A percentile compares a stretch with the other conserved stretches of the same genome.
Evolutionary conservation across 2,329 filamentous ascomycete genomes (phyloP).

Genomic region (Graphiopsis chlorocephala): DNA sequence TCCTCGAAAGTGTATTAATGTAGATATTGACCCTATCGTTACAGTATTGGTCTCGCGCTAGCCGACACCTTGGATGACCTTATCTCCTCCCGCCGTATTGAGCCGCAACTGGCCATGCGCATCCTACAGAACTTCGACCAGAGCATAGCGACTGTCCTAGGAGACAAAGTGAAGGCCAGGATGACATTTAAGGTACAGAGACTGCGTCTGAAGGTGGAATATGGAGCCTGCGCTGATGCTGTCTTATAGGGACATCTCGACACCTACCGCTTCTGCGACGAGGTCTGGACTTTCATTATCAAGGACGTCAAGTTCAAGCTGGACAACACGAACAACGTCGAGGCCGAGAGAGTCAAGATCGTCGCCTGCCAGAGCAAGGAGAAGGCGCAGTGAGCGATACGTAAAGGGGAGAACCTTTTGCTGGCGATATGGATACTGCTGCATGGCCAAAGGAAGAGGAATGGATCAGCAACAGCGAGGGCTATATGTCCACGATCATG

Average conservation of each 20-base stretch:
- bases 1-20: not conserved
- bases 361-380: slow-evolving; percentile 91
- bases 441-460: not conserved
- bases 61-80: slow-evolving; percentile 97
- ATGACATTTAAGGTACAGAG: slow-evolving; percentile 83
- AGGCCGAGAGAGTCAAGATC: slow-evolving; percentile 96
- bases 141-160: slow-evolving; percentile 83
- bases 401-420: not conserved
- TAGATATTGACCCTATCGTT: not conserved
- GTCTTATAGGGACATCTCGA: slow-evolving; percentile 79
- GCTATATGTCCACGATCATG: not conserved
- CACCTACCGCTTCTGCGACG: slow-evolving; percentile 98
- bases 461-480: not conserved
- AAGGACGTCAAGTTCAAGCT: slow-evolving; percentile 99
- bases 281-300: slow-evolving; percentile 99
- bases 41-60: slow-evolving; percentile 84
- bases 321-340: slow-evolving; percentile 59
- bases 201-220: slow-evolving; percentile 14
- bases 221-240: not conserved
- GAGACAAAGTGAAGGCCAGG: slow-evolving; percentile 87
- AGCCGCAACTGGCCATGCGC: slow-evolving; percentile 98
- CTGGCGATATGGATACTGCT: not conserved
- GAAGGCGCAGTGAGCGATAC: slow-evolving; percentile 37
- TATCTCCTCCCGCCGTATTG: slow-evolving; percentile 90
- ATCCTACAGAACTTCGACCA: slow-evolving; percentile 95